Conservation (phyloP, 1,139 yeast species). For the Suhomyces atakaporum region DNA sequence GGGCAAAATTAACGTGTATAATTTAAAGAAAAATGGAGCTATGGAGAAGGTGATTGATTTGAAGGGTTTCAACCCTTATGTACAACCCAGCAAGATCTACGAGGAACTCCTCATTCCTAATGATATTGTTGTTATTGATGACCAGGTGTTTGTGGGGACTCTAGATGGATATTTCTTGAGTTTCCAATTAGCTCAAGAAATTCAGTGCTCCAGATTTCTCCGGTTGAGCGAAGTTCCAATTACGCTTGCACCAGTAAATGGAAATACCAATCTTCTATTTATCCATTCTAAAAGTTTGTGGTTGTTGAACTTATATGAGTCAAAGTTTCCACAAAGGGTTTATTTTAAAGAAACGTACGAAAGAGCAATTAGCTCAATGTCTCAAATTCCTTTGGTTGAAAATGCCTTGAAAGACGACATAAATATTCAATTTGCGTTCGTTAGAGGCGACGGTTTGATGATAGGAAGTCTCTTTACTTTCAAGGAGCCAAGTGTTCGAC, state of each 20-base stretch:
- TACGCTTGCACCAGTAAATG: constrained; percentile 11
- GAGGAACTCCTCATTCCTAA: constrained; percentile 12
- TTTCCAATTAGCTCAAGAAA: constrained; percentile 5
- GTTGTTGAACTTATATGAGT: constrained; percentile 38
- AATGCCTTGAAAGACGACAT: constrained; percentile 6
- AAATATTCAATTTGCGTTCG: constrained; percentile 30
- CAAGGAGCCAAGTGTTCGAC: constrained; percentile 31
- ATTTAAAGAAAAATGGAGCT: background rate
- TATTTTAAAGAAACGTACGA: constrained; percentile 41
- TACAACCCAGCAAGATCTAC: constrained; percentile 1
- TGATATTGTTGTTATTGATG: constrained; percentile 8
- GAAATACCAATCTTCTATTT: constrained; percentile 23
- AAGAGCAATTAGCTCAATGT: constrained; percentile 19
- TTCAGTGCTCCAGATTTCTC: constrained; percentile 16
- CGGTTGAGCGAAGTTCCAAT: constrained; percentile 31
- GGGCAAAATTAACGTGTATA: constrained; percentile 3
- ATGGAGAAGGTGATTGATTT: constrained; percentile 6
- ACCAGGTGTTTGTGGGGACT: constrained; percentile 21
- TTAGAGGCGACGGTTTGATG: constrained; percentile 55
- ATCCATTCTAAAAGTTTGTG: constrained; percentile 43
- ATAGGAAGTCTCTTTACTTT: constrained; percentile 33
- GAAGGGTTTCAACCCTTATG: constrained; percentile 10
- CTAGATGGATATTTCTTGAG: constrained; percentile 19
- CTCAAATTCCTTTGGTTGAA: constrained; percentile 10
- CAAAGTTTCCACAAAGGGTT: constrained; percentile 40